Evolutionary conservation across 352 stramenopile genomes (phyloP), one percentile per base, ranked within the genome.

Genomic region (Globisporangium acanthophoron): DNA sequence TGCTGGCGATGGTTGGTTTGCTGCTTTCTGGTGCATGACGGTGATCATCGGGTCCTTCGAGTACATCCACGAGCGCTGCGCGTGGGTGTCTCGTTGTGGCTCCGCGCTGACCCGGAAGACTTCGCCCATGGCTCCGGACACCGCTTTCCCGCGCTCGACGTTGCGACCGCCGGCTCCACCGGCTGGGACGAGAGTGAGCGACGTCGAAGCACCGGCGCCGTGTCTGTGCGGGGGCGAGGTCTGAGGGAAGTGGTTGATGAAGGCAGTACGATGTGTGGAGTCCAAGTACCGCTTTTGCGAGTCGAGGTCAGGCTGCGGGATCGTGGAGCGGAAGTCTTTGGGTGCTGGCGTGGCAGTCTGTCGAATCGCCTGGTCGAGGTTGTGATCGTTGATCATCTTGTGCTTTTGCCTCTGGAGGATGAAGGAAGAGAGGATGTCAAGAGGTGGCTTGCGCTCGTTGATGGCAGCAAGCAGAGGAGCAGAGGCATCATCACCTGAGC

Each of bases 11-110:
- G 3, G 33, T 8, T 8, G 5, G 31, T 24, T 55, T 58, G 54
- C 48, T 29, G 56, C 62, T 46, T 65, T 71, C 39, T 71, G 67
- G 13, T 79, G 68, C 64, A 83, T 80, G 8, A 63, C 64, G 3
- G 46, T 44, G 29, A 92, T 78, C 76, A 90, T 88, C 1, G 81
- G 80, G 40, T 92, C 78, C 16, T 66, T 77, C 5, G 78, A 87
- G 56, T 92, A 91, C 68, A 90, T 65, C 81, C 81, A 94, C 39
- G 84, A 80, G 33, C 84, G 70, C 51, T 94, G 84, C 16, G 84
- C 78, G 0, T 73, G 66, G 0, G 84, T 92, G 59, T 93, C 84
- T 54, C 68, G 61, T 52, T 93, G 78, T 5, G 84, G 84, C 20
- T 93, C 84, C 0, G 51, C 31, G 53, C 66, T 82, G 29, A 67